Evolutionary conservation across 2,329 filamentous ascomycete species (phyloP).

Genomic region (Xylaria sp.): DNA sequence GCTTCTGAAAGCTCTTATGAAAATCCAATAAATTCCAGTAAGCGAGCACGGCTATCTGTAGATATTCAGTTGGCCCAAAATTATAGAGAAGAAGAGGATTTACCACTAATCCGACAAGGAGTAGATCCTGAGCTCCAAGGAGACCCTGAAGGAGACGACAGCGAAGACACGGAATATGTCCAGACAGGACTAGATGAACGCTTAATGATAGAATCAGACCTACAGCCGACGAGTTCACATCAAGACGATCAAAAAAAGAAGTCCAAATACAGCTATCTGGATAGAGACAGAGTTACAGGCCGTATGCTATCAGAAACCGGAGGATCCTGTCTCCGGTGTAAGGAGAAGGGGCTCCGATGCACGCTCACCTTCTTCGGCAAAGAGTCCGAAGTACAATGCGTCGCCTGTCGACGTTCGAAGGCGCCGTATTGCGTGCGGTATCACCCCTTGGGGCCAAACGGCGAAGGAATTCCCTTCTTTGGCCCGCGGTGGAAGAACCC

Average conservation of each 20-base stretch:
- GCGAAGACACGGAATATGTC: neutral
- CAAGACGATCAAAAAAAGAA: neutral
- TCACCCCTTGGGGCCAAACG: neutral
- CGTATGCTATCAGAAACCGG: conserved; percentile 34
- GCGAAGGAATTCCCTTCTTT: neutral
- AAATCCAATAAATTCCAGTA: neutral
- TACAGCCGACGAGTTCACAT: neutral
- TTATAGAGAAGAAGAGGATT: conserved; percentile 14
- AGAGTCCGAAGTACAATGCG: conserved; percentile 39
- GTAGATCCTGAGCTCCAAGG: neutral
- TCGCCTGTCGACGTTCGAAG: conserved; percentile 40
- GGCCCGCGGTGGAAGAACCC: conserved; percentile 44
- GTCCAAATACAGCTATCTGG: neutral
- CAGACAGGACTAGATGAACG: conserved; percentile 12
- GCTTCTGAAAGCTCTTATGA: neutral
- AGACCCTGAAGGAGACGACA: neutral
- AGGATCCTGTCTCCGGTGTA: conserved; percentile 42
- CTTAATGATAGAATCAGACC: neutral
- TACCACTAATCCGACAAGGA: conserved; percentile 21
- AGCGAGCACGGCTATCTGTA: conserved; percentile 23
- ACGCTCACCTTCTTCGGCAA: conserved; percentile 41
- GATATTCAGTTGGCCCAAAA: conserved; percentile 28
- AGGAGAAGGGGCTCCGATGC: conserved; percentile 42
- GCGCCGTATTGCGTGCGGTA: conserved; percentile 41
- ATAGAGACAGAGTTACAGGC: conserved; percentile 39